Conservation (phyloP, 1,284 basidiomycete species). For the Pyrrhoderma lamaoense region DNA sequence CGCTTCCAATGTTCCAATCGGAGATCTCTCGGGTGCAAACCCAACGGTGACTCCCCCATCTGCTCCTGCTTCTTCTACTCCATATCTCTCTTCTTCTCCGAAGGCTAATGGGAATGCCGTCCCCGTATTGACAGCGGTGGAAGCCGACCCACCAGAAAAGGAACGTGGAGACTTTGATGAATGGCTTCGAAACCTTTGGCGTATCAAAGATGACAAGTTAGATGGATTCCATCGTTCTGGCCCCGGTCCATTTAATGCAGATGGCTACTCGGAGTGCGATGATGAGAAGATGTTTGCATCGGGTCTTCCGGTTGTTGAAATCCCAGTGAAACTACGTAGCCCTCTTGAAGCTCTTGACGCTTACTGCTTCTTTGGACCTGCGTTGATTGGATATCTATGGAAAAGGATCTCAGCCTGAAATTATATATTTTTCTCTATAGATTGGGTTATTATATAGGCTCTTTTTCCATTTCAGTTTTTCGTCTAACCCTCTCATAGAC, state of each 20-base stretch:
- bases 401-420: neutral
- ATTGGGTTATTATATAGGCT: no score
- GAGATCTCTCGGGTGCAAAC: constrained; percentile 38
- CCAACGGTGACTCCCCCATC: constrained; percentile 23
- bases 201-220: constrained; percentile 75
- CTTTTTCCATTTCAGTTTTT: no score
- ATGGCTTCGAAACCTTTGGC: constrained; percentile 82
- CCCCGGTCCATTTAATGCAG: neutral
- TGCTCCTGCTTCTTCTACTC: neutral
- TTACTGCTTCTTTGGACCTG: constrained; percentile 64
- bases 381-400: constrained; percentile 46
- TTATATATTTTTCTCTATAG: no score
- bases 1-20: constrained; percentile 56
- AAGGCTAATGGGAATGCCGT: constrained; percentile 3
- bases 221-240: constrained; percentile 49
- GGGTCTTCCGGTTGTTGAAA: constrained; percentile 33
- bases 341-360: constrained; percentile 53
- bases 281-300: constrained; percentile 27
- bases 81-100: neutral
- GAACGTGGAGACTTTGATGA: constrained; percentile 72
- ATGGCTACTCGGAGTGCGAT: neutral
- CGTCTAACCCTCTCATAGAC: no score
- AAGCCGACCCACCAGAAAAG: constrained; percentile 55
- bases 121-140: constrained; percentile 27
- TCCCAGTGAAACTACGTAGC: constrained; percentile 52